These are phyloP conservation scores for Kwoniella dendrophila DNA, from an alignment of 768 basidiomycete genomes.

Conservation along the genomic window DNA sequence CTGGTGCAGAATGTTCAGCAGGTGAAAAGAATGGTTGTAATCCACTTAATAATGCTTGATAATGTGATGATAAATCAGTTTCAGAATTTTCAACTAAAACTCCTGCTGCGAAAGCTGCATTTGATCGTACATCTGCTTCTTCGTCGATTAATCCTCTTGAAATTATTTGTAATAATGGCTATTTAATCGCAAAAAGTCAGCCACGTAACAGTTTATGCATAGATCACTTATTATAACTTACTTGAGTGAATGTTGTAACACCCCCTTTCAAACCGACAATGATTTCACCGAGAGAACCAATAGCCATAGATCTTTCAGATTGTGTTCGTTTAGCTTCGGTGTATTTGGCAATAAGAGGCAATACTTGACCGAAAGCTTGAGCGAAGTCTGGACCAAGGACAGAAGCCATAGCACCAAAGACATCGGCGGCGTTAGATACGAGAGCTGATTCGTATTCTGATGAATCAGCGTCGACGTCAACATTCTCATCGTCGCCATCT, in stretches of 20 bases:
- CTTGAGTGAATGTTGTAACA: slow-evolving; percentile 75
- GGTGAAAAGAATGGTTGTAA: slow-evolving; percentile 80
- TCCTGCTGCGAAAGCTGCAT: slow-evolving; percentile 91
- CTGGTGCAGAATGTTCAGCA: slow-evolving; percentile 64
- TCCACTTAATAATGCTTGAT: slow-evolving; percentile 71
- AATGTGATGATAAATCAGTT: slow-evolving; percentile 78
- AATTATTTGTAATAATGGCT: slow-evolving; percentile 76
- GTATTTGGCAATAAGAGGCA: slow-evolving; percentile 85
- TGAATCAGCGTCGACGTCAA: slow-evolving; percentile 64
- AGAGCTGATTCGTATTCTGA: slow-evolving; percentile 97
- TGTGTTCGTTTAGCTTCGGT: slow-evolving; percentile 84
- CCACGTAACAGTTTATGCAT: neutral
- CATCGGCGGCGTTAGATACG: slow-evolving; percentile 89
- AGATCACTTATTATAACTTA: slow-evolving; percentile 41
- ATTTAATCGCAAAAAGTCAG: neutral
- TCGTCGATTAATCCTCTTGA: slow-evolving; percentile 76
- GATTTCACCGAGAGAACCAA: slow-evolving; percentile 93
- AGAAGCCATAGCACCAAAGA: slow-evolving; percentile 83
- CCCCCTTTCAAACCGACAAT: slow-evolving; percentile 86
- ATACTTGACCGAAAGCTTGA: slow-evolving; percentile 79
- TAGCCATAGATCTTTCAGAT: slow-evolving; percentile 87
- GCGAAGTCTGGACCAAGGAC: slow-evolving; percentile 83
- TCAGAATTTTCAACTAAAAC: slow-evolving; percentile 85
- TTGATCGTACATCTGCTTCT: slow-evolving; percentile 92
- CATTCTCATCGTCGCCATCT: slow-evolving; percentile 80